Evolutionary conservation across 306 rosid species (phyloP).

Genomic region (Malus domestica): ASM211411v1 NC_041798.1:30350001-30350500

Average conservation of each 20-base stretch:
- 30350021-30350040: background rate
- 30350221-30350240: background rate
- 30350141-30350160: slow-evolving; percentile 85
- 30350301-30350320: background rate
- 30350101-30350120: slow-evolving; percentile 64
- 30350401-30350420: background rate
- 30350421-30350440: too few species aligned
- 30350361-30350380: background rate
- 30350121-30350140: slow-evolving; percentile 83
- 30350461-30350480: background rate
- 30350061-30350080: slow-evolving; percentile 83
- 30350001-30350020: background rate
- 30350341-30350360: background rate
- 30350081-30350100: slow-evolving; percentile 80
- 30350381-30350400: background rate
- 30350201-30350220: background rate
- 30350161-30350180: background rate
- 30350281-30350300: background rate
- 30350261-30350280: background rate
- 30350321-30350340: background rate
- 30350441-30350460: too few species aligned
- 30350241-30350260: background rate
- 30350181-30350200: background rate
- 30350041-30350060: slow-evolving; percentile 35
- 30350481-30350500: background rate